Conservation (phyloP, 208 protist species). For the Leishmania tarentolae region DNA sequence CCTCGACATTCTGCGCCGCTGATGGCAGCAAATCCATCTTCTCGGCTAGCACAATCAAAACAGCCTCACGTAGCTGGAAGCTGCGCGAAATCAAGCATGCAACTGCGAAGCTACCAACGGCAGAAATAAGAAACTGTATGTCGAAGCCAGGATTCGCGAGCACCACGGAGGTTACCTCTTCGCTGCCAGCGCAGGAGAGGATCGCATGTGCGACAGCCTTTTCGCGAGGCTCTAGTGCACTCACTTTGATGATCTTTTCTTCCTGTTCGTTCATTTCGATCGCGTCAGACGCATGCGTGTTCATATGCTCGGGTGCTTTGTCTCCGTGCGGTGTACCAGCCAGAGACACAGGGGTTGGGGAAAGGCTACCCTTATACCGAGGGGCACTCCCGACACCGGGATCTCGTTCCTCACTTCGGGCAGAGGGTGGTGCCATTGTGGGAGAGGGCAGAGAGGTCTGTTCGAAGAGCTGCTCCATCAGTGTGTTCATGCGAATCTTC, state of each 20-base stretch:
- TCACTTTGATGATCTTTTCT: conserved; percentile 14
- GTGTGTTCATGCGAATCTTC: conserved; percentile 71
- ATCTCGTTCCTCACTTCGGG: background rate
- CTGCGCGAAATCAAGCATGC: conserved; percentile 74
- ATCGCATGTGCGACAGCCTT: conserved; percentile 32
- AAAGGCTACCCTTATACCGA: background rate
- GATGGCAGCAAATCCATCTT: conserved; percentile 27
- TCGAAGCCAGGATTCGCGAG: conserved; percentile 28
- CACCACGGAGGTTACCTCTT: conserved; percentile 25
- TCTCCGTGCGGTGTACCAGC: background rate
- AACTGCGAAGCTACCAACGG: conserved; percentile 60
- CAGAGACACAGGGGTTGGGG: background rate
- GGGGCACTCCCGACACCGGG: background rate
- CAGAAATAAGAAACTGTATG: conserved; percentile 32
- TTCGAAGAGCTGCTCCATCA: conserved; percentile 58
- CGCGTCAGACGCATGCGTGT: background rate
- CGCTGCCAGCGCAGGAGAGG: conserved; percentile 23
- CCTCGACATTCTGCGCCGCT: conserved; percentile 38
- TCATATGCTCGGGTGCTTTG: background rate
- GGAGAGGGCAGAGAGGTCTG: conserved; percentile 50
- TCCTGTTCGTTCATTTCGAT: conserved; percentile 20
- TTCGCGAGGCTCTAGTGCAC: conserved; percentile 23
- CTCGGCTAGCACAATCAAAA: conserved; percentile 53
- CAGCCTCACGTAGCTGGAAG: conserved; percentile 82
- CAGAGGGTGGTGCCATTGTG: background rate